These are phyloP conservation scores for Scedosporium minutisporum DNA, from an alignment of 2,329 filamentous ascomycete genomes.

Conservation along the genomic window DNA sequence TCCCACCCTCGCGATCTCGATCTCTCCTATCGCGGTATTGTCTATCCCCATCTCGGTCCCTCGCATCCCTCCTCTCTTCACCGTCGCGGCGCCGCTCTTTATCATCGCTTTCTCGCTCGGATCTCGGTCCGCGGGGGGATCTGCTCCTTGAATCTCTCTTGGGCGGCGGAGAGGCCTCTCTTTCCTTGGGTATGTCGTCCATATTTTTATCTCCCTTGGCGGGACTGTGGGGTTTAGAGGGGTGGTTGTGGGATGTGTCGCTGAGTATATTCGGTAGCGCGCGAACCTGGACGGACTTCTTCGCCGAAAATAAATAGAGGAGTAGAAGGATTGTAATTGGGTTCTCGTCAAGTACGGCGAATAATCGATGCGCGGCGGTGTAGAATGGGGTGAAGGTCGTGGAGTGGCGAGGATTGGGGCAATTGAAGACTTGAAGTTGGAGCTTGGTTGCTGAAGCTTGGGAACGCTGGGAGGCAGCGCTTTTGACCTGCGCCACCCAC, in stretches of 20 bases:
- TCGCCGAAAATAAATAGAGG: no score
- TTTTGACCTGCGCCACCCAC: no score
- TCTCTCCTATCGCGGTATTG: neutral
- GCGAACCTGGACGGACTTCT: no score
- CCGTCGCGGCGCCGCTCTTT: constrained; percentile 1
- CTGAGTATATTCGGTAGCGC: no score
- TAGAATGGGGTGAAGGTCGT: no score
- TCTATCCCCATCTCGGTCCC: neutral
- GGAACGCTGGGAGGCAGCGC: no score
- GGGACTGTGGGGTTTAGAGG: no score
- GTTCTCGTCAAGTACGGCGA: no score
- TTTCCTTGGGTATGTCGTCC: neutral
- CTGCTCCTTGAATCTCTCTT: neutral
- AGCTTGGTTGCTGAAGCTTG: neutral
- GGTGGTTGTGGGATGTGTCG: no score
- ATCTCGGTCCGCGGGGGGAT: neutral
- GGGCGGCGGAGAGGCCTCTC: neutral
- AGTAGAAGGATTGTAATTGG: no score
- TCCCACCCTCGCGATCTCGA: neutral
- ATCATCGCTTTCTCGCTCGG: neutral
- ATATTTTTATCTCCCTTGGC: neutral
- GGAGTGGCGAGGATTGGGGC: no score
- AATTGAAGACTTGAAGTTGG: neutral
- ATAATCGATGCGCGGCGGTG: no score
- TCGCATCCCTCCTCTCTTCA: neutral